A percentile compares a stretch with the other conserved stretches of the same genome.
phyloP scores from a whole-genome alignment of 2,329 filamentous ascomycete species.

The Pseudocercospora fuligena region DNA sequence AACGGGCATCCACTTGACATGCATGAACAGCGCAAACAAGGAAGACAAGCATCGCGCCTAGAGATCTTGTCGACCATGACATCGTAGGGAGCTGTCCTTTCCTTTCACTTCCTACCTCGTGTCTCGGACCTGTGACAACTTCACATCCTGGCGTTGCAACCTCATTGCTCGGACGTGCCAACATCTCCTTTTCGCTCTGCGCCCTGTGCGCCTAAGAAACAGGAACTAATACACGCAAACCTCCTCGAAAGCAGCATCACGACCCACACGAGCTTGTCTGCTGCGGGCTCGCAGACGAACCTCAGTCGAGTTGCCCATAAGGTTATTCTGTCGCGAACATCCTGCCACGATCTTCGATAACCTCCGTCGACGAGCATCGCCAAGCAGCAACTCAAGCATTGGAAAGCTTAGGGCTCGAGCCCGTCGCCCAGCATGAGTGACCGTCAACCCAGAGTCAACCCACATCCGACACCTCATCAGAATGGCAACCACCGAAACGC shows the following conservation, averaged over 20 bases:
- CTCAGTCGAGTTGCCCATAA: not conserved
- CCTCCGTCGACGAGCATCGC: not conserved
- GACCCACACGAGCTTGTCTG: not conserved
- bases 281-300: not conserved
- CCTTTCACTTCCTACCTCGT: not conserved
- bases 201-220: not conserved
- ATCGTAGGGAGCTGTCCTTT: not conserved
- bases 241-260: not conserved
- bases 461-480: not conserved
- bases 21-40: constrained; percentile 8
- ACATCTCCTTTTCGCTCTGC: constrained; percentile 1
- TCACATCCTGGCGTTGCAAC: not conserved
- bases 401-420: not conserved
- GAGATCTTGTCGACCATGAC: not conserved
- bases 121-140: not conserved
- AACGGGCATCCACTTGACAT: not conserved
- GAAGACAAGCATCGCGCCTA: constrained; percentile 6
- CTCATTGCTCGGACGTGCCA: not conserved
- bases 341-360: not conserved
- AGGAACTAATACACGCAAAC: not conserved
- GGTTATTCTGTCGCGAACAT: constrained; percentile 13
- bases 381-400: not conserved
- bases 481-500: not conserved
- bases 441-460: constrained; percentile 1
- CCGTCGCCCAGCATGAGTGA: constrained; percentile 13